Percentiles rank a stretch among this genome's conserved stretches.
Conservation (phyloP, 2,329 filamentous ascomycete genomes). For the Albophoma yamanashiensis region DNA sequence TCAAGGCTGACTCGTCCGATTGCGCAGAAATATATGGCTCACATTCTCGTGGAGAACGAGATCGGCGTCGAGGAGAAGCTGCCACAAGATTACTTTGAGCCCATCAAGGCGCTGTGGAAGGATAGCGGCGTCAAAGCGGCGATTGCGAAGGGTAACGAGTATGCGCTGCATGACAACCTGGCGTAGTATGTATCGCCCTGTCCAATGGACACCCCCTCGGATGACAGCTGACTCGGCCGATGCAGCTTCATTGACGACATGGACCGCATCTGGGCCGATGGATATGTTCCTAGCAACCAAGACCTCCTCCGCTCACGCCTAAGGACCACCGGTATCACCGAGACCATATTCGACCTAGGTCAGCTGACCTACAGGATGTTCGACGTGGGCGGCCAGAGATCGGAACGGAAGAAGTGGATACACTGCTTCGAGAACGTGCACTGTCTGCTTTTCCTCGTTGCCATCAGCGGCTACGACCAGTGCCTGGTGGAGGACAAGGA, state of each 20-base stretch:
- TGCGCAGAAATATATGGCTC: constrained; percentile 61
- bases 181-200: constrained; percentile 58
- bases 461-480: constrained; percentile 96
- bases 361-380: constrained; percentile 96
- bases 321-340: constrained; percentile 95
- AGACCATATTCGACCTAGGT: constrained; percentile 91
- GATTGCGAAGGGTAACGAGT: constrained; percentile 93
- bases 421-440: constrained; percentile 98
- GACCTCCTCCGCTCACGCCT: constrained; percentile 92
- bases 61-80: constrained; percentile 74
- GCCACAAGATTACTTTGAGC: constrained; percentile 64
- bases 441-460: constrained; percentile 90
- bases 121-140: constrained; percentile 76
- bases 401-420: constrained; percentile 98
- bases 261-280: constrained; percentile 77
- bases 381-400: constrained; percentile 90
- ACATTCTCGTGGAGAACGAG: constrained; percentile 71
- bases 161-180: constrained; percentile 90
- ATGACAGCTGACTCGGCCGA: not conserved
- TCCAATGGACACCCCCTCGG: not conserved
- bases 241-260: constrained; percentile 90
- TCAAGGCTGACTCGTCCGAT: constrained; percentile 23
- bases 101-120: constrained; percentile 75
- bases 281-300: constrained; percentile 91
- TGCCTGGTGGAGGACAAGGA: constrained; percentile 93